Percentiles rank a stretch among this genome's conserved stretches.
phyloP scores from a whole-genome alignment of 805 yeast species.

The Geotrichum ghanense region DNA sequence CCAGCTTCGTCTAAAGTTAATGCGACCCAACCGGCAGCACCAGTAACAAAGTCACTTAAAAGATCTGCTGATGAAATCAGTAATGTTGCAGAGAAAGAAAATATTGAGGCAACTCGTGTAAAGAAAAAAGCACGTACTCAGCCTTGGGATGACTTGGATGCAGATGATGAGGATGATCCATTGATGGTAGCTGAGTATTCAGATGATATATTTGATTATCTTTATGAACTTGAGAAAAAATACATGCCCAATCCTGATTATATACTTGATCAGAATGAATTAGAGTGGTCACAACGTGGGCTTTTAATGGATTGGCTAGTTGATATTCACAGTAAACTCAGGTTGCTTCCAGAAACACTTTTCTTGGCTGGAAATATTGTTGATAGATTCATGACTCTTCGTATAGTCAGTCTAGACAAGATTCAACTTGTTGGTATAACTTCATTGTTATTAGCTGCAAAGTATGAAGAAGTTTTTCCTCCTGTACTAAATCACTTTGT shows the following conservation, averaged over 20 bases:
- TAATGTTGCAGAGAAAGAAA: background rate
- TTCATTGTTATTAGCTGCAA: slow-evolving; percentile 78
- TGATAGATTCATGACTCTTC: slow-evolving; percentile 76
- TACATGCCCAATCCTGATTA: slow-evolving; percentile 55
- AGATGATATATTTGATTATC: slow-evolving; percentile 70
- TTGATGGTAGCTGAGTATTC: slow-evolving; percentile 92
- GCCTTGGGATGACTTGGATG: slow-evolving; percentile 24
- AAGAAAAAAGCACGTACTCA: slow-evolving; percentile 6
- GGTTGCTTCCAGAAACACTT: slow-evolving; percentile 76
- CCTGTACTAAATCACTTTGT: slow-evolving; percentile 82
- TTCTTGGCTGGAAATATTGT: slow-evolving; percentile 72
- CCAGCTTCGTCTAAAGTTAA: background rate
- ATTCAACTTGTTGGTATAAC: slow-evolving; percentile 82
- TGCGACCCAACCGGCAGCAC: background rate
- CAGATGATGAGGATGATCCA: slow-evolving; percentile 30
- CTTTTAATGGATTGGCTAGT: slow-evolving; percentile 90
- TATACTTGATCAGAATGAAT: slow-evolving; percentile 47
- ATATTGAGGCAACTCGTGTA: background rate
- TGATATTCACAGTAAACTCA: slow-evolving; percentile 75
- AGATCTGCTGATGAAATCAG: background rate
- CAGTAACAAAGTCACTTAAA: background rate
- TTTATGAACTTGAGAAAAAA: slow-evolving; percentile 58
- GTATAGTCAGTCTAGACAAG: slow-evolving; percentile 63
- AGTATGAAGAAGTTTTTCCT: slow-evolving; percentile 82
- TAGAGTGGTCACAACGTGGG: slow-evolving; percentile 75